phyloP scores from a whole-genome alignment of 371 early-diverging fungal species.

The Mortierella sp. region DNA sequence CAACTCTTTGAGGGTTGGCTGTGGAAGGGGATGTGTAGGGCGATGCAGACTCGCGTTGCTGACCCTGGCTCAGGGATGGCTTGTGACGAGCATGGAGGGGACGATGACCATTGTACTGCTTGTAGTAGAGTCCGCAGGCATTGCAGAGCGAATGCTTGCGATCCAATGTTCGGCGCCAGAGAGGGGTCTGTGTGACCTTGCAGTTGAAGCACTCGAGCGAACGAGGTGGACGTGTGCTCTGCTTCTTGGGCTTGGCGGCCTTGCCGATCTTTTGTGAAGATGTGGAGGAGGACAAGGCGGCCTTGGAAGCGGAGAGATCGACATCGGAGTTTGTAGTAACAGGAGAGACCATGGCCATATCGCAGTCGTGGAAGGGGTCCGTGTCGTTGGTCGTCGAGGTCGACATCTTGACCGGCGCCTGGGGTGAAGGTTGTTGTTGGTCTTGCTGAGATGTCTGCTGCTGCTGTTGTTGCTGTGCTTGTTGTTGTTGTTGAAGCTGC shows the following conservation, averaged over 20 bases:
- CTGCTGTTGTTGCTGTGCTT: constrained; percentile 17
- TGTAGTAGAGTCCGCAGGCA: constrained; percentile 86
- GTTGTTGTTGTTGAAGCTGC: constrained; percentile 31
- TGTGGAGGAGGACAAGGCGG: neutral
- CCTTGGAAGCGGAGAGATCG: neutral
- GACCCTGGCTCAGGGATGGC: constrained; percentile 52
- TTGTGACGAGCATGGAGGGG: constrained; percentile 74
- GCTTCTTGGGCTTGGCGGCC: constrained; percentile 49
- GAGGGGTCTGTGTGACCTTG: constrained; percentile 81
- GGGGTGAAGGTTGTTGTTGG: constrained; percentile 1
- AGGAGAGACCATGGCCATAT: constrained; percentile 18
- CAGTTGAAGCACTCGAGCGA: constrained; percentile 86
- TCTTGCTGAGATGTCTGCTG: constrained; percentile 22
- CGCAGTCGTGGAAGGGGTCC: constrained; percentile 43
- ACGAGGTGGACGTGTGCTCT: constrained; percentile 66
- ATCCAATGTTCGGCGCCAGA: constrained; percentile 86
- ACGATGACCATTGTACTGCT: constrained; percentile 79
- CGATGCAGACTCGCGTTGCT: constrained; percentile 30
- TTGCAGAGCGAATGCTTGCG: constrained; percentile 83
- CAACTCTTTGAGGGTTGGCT: constrained; percentile 3
- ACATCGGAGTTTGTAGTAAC: neutral
- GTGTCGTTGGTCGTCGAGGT: constrained; percentile 31
- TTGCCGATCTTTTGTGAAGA: constrained; percentile 26
- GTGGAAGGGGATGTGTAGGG: constrained; percentile 31
- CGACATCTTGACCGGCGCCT: neutral